Base-by-base conservation (phyloP, 805 yeast genomes). In the Scheffersomyces stipitis region DNA sequence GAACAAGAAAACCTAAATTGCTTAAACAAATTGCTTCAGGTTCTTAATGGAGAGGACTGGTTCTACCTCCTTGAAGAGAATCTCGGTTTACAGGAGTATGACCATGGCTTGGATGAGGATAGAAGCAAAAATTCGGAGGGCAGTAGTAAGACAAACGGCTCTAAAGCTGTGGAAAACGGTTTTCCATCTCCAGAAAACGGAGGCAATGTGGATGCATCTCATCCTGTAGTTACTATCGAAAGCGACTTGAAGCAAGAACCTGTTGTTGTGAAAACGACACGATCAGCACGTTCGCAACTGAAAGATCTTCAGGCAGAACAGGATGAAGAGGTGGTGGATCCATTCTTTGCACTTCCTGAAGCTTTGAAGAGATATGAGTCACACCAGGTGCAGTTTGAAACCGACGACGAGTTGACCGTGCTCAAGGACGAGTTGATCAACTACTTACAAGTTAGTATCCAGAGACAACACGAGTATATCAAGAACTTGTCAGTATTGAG, bases 21-120 rank as follows among this genome's bases (percentile, higher is more conserved):
- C 52, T 66, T 89, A 36, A 76, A 83, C 30, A 79, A 78, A 50
- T 69, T 91, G 30, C 72, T 93, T 61, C 86, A 83, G 43, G 81
- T 85, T 1, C 79, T 91, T 48, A 69, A 91, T 33, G 96, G 97
- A 4, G 98, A 91, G 54, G 91, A 87, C 55, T 85, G 95, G 45
- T 70, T 70, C 30, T 80, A 79, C 37, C 61, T 83, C 27, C 66
- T 79, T 15, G 86, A 86, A 24, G 78, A 76, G 15, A 76, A 78
- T 32, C 58, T 90, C 60, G 76, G 79, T 16, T 66, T 89, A 23
- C 83, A 88, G 2, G 70, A 63, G 18, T 86, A 86, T 52, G 86
- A 86, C 51, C 89, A 83, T 50, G 78, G 81, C 22, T 58, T 83
- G 33, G 58, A 49, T 30, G 58, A 52, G 4, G 48, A 44, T 15